phyloP scores from a whole-genome alignment of 371 early-diverging fungal genomes.

The Mucor ambiguus region DNA sequence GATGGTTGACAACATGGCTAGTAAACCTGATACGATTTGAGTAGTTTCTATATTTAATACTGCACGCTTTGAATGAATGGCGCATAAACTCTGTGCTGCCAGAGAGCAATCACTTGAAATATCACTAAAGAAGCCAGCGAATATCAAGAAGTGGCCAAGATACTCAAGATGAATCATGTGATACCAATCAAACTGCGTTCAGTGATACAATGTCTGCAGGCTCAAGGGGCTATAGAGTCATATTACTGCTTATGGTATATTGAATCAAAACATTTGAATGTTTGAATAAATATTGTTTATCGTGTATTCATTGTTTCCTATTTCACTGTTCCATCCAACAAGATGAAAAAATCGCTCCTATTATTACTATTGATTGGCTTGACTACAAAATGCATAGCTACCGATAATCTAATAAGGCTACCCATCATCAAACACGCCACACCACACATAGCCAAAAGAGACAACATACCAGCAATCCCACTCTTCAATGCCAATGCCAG shows the following conservation, averaged over 20 bases:
- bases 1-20: no score
- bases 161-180: background rate
- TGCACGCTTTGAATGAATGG: no score
- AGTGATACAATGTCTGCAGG: background rate
- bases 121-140: background rate
- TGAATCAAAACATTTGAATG: background rate
- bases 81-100: no score
- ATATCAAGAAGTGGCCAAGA: background rate
- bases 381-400: background rate
- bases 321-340: background rate
- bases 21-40: no score
- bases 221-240: background rate
- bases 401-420: background rate
- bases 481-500: conserved; percentile 35
- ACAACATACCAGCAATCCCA: conserved; percentile 14
- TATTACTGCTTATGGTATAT: background rate
- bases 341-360: background rate
- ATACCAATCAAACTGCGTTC: background rate
- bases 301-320: background rate
- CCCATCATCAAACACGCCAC: conserved; percentile 8
- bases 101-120: no score
- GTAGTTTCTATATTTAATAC: no score
- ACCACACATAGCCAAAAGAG: conserved; percentile 2
- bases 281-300: background rate
- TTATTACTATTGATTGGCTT: background rate